Conservation (phyloP, 2,329 filamentous ascomycete species). For the Coleophoma cylindrospora region DNA sequence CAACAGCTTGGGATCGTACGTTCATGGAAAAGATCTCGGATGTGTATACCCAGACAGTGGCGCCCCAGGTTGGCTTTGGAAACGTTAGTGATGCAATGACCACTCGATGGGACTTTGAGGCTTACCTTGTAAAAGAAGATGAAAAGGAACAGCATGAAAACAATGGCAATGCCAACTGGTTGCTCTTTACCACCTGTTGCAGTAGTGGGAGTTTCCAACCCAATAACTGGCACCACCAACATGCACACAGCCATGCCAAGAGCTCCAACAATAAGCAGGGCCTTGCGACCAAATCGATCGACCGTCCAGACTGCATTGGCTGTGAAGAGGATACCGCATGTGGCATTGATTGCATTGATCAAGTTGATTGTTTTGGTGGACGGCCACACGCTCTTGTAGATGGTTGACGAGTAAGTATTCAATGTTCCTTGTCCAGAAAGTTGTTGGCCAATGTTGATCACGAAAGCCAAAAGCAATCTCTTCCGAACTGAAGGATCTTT, state of each 20-base stretch:
- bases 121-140: conserved; percentile 50
- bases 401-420: conserved; percentile 68
- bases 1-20: conserved; percentile 65
- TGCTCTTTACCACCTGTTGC: conserved; percentile 47
- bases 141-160: conserved; percentile 63
- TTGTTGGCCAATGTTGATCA: conserved; percentile 68
- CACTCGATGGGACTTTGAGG: no score
- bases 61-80: conserved; percentile 62
- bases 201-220: conserved; percentile 51
- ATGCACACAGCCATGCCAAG: conserved; percentile 67
- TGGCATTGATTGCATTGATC: conserved; percentile 72
- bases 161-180: conserved; percentile 61
- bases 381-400: conserved; percentile 67
- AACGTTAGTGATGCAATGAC: no score
- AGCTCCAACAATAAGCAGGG: conserved; percentile 63
- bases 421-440: conserved; percentile 68
- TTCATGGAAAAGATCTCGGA: conserved; percentile 68
- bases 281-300: conserved; percentile 65
- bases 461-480: conserved; percentile 58
- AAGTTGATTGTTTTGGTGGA: conserved; percentile 56
- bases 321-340: conserved; percentile 68
- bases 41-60: conserved; percentile 68
- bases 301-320: conserved; percentile 70
- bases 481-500: conserved; percentile 65
- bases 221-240: conserved; percentile 56